Conservation (phyloP, 2,329 filamentous ascomycete genomes). For the Madurella fahalii region DNA sequence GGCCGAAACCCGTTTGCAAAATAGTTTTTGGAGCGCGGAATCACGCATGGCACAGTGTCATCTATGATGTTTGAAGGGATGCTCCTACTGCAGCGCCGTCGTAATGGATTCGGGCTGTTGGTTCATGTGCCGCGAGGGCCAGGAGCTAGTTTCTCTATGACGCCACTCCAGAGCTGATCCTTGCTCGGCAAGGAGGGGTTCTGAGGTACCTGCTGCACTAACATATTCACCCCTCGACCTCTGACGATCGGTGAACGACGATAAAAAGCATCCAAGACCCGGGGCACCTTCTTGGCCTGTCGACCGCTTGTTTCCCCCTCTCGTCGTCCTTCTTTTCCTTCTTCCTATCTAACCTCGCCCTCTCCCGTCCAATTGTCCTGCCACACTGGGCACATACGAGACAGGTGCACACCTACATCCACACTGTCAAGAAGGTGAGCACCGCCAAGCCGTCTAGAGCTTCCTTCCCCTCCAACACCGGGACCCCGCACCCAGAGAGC, state of each 20-base stretch:
- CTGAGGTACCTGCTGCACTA: conserved; percentile 24
- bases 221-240: conserved; percentile 18
- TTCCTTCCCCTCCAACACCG: conserved; percentile 10
- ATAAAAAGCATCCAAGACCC: conserved; percentile 23
- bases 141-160: background rate
- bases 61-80: no score
- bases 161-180: conserved; percentile 20
- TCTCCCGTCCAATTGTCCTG: background rate
- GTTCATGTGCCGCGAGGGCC: background rate
- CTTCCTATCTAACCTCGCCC: background rate
- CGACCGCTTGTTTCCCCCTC: conserved; percentile 9
- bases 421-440: conserved; percentile 6
- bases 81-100: background rate
- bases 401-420: background rate
- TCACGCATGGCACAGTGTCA: no score
- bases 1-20: no score
- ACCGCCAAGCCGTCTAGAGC: conserved; percentile 10
- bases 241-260: conserved; percentile 8
- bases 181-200: conserved; percentile 12
- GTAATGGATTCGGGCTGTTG: background rate
- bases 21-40: no score
- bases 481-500: conserved; percentile 16
- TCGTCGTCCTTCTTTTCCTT: conserved; percentile 1
- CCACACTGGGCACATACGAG: background rate
- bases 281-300: conserved; percentile 10